These are phyloP conservation scores for Candida sanyaensis DNA, from an alignment of 1,139 yeast species.

Conservation along the genomic window DNA sequence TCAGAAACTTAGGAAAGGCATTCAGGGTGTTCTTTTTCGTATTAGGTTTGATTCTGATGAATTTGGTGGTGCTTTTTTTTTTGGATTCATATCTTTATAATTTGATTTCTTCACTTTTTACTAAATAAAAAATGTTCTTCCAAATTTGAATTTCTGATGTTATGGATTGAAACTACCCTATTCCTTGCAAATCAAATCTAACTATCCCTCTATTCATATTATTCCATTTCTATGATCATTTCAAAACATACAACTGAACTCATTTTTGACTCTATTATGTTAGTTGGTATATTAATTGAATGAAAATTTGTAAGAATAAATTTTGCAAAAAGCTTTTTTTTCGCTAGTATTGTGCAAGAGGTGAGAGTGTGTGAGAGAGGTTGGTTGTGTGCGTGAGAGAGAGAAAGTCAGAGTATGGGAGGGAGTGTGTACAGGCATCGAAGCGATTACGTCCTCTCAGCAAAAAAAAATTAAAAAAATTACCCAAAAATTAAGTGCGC, in stretches of 20 bases:
- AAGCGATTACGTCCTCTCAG: neutral
- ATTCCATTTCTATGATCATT: neutral
- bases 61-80: no score
- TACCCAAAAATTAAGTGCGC: neutral
- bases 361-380: neutral
- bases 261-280: constrained; percentile 24
- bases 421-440: neutral
- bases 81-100: no score
- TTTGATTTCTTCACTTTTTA: no score
- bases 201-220: constrained; percentile 1
- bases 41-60: no score
- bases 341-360: constrained; percentile 11
- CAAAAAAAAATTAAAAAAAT: neutral
- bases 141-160: no score
- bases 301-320: constrained; percentile 14
- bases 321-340: constrained; percentile 18
- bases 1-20: neutral
- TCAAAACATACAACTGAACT: constrained; percentile 32
- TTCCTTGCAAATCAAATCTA: neutral
- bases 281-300: constrained; percentile 9
- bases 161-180: no score
- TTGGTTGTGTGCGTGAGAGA: constrained; percentile 3
- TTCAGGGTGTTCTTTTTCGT: no score
- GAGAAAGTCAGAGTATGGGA: neutral
- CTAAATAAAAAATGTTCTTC: no score